Conservation (phyloP, 345 rosid species). For the Anastatica hierochuntica region DNA sequence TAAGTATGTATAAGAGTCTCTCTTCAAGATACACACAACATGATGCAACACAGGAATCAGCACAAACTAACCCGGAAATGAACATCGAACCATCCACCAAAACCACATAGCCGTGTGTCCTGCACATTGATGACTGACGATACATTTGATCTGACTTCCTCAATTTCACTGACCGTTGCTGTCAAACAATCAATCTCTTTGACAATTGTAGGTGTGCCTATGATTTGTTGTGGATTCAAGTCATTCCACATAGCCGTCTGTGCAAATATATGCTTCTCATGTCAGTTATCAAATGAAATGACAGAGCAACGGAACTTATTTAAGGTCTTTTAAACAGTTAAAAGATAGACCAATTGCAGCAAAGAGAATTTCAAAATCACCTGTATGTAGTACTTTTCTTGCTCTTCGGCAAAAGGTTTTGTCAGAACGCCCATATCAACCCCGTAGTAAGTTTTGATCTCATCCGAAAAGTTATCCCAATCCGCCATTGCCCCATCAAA, state of each 20-base stretch:
- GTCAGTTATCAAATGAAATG: too few species aligned
- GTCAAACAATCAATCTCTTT: constrained; percentile 88
- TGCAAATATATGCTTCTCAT: too few species aligned
- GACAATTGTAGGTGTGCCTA: constrained; percentile 59
- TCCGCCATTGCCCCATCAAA: constrained; percentile 78
- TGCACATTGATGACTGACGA: constrained; percentile 37
- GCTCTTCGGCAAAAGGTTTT: constrained; percentile 68
- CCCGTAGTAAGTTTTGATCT: constrained; percentile 58
- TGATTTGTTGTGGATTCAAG: constrained; percentile 82
- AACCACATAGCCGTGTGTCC: constrained; percentile 57
- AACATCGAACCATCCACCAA: constrained; percentile 97
- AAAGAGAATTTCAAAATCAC: constrained; percentile 25
- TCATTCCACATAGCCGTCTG: constrained; percentile 93
- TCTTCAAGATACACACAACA: background rate
- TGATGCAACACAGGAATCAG: constrained; percentile 5
- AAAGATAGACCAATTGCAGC: background rate
- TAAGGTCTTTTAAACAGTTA: background rate
- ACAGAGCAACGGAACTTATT: too few species aligned
- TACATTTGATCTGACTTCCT: constrained; percentile 53
- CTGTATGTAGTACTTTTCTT: constrained; percentile 75
- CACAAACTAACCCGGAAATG: constrained; percentile 68
- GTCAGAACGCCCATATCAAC: constrained; percentile 76
- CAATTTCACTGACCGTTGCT: constrained; percentile 60
- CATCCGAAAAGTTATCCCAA: constrained; percentile 61
- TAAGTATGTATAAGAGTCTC: background rate